Evolutionary conservation across 2,329 filamentous ascomycete genomes (phyloP).

Genomic region (Aspergillus brasiliensis): DNA sequence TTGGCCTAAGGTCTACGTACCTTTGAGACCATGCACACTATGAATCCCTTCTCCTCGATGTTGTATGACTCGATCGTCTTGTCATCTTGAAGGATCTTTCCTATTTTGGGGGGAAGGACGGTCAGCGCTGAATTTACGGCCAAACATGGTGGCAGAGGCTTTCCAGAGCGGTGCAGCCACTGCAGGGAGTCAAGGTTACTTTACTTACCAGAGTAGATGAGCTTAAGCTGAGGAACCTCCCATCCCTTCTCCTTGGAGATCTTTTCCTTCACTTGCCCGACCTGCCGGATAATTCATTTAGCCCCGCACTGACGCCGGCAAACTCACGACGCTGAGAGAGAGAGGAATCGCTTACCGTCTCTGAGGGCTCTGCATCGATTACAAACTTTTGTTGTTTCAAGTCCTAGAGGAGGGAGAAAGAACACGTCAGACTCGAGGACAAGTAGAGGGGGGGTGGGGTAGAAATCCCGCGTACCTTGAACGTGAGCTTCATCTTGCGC

Average conservation of each 20-base stretch:
- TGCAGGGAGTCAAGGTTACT: constrained; percentile 2
- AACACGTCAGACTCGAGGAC: constrained; percentile 20
- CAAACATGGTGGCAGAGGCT: constrained; percentile 2
- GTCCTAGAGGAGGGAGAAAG: constrained; percentile 61
- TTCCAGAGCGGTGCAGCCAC: not conserved
- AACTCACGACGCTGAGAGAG: constrained; percentile 10
- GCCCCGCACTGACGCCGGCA: constrained; percentile 35
- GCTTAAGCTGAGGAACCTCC: constrained; percentile 86
- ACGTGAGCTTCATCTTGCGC: constrained; percentile 68
- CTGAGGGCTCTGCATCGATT: constrained; percentile 89
- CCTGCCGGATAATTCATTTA: constrained; percentile 56
- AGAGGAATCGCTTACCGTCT: constrained; percentile 67
- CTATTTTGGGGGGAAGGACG: constrained; percentile 49
- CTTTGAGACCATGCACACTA: constrained; percentile 98
- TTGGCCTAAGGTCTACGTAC: constrained; percentile 50
- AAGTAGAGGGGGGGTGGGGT: constrained; percentile 8
- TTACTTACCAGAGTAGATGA: constrained; percentile 90
- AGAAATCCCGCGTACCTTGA: constrained; percentile 57
- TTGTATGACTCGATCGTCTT: constrained; percentile 96
- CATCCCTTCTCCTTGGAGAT: constrained; percentile 91
- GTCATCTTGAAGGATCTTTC: constrained; percentile 97
- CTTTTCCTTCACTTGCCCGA: constrained; percentile 88
- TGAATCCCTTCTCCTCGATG: constrained; percentile 99
- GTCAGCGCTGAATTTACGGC: constrained; percentile 16
- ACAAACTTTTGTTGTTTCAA: constrained; percentile 98